Percentiles rank a stretch among this genome's conserved stretches.
Evolutionary conservation across 352 stramenopile species (phyloP).

Genomic region (Phytophthora chlamydospora): DNA sequence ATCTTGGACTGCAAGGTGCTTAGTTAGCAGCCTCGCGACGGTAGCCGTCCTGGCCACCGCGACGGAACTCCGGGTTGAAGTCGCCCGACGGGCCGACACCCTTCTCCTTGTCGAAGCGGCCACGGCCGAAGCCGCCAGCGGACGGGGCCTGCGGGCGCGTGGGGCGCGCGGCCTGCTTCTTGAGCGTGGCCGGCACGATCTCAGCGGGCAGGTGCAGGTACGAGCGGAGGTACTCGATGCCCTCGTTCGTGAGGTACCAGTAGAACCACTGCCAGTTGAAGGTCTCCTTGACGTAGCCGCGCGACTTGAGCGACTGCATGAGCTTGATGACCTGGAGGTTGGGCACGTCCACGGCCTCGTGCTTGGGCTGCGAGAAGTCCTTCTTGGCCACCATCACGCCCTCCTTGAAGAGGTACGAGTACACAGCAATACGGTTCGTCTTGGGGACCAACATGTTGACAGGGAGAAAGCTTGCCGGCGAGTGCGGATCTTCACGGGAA

Average conservation of each 20-base stretch:
- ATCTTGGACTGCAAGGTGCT: conserved; percentile 38
- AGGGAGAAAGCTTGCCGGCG: conserved; percentile 86
- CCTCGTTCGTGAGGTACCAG: conserved; percentile 99
- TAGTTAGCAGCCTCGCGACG: conserved; percentile 88
- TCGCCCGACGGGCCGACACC: conserved; percentile 86
- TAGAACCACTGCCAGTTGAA: conserved; percentile 99
- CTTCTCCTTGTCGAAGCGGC: conserved; percentile 91
- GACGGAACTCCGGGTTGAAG: conserved; percentile 90
- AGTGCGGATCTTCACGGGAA: conserved; percentile 90
- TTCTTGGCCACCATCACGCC: conserved; percentile 93
- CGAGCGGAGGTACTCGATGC: conserved; percentile 98
- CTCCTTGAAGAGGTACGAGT: conserved; percentile 98
- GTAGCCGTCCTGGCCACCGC: conserved; percentile 87
- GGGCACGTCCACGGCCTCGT: conserved; percentile 97
- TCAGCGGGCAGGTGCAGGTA: conserved; percentile 98
- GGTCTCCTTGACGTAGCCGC: conserved; percentile 97
- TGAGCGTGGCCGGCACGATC: conserved; percentile 99
- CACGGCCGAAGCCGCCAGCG: conserved; percentile 80
- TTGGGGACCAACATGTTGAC: conserved; percentile 95
- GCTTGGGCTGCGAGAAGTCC: conserved; percentile 87
- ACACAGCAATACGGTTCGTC: conserved; percentile 98
- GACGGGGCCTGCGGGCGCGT: conserved; percentile 80
- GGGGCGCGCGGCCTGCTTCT: conserved; percentile 93
- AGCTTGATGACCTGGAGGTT: conserved; percentile 99
- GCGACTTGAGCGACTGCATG: conserved; percentile 98